Base-by-base conservation (phyloP, 2,329 filamentous ascomycete species). In the Sporothrix sp. region DNA sequence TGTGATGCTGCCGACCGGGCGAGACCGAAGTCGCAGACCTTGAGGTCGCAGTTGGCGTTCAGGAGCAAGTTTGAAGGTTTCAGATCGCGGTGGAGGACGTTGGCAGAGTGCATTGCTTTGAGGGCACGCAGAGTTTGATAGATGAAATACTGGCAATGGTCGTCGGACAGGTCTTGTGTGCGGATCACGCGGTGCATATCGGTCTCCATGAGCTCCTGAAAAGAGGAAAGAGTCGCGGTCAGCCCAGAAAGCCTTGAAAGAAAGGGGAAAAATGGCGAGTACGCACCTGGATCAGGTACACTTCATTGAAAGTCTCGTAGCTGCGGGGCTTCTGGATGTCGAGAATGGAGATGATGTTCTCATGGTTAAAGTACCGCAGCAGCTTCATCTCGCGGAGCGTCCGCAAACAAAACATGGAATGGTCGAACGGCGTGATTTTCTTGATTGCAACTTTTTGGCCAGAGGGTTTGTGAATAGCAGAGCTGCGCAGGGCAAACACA, bases 91-190 rank as follows among this genome's bases (percentile, higher is more conserved):
- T 98, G 93, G 10, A 98, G 81, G 43, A 98, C 93, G 63, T 98
- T 97, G 57, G 93, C 93, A 13, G 93, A 97, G 72, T 98, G 93
- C 91, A 98, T 97, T 35, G 93, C 93, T 75, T 98, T 98, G 62
- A 98, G 76, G 10, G 91, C 93, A 62, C 93, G 89, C 52, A 98
- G 81, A 2, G 93, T 98, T 73, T 98, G 93, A 76, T 98, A 98
- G 71, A 98, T 98, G 72, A 98, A 98, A 74, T 98, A 98, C 70
- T 98, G 93, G 79, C 93, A 98, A 69, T 98, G 93, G 67, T 98
- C 93, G 68, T 98, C 93, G 33, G 93, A 97, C 40, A 98, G 81
- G 65, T 98, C 93, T 71, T 98, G 93, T 35, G 93, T 98, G 60
- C 93, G 88, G 64, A 98, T 98, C 58, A 98, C 93, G 59, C 93